Conservation (phyloP, 1,284 basidiomycete genomes). For the Chalciporus piperatoides region DNA sequence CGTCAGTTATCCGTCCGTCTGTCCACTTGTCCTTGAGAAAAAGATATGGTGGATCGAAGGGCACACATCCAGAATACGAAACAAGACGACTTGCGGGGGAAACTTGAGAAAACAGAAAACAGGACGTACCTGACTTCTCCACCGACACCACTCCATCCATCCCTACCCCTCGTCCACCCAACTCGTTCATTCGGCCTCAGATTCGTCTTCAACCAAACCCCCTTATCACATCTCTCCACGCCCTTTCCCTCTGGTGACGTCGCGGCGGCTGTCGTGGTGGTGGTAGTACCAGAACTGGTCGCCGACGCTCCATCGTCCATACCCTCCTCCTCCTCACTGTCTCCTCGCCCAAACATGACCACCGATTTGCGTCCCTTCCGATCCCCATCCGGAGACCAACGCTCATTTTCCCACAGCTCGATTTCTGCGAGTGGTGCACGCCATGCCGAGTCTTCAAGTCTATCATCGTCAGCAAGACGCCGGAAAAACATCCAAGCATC, state of each 20-base stretch:
- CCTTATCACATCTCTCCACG: slow-evolving; percentile 4
- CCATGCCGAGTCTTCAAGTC: slow-evolving; percentile 61
- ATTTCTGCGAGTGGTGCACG: slow-evolving; percentile 58
- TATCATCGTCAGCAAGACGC: slow-evolving; percentile 58
- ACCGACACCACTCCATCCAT: slow-evolving; percentile 65
- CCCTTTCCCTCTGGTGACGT: neutral
- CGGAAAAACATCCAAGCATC: slow-evolving; percentile 33
- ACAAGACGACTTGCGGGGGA: neutral
- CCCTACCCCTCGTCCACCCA: slow-evolving; percentile 67
- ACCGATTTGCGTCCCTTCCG: slow-evolving; percentile 16
- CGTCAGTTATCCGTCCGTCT: neutral
- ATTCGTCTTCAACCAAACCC: slow-evolving; percentile 57
- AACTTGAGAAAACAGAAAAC: neutral
- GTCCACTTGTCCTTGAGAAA: neutral
- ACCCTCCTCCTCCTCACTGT: slow-evolving; percentile 8
- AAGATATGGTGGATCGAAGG: neutral
- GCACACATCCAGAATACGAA: neutral
- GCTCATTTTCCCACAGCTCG: slow-evolving; percentile 76
- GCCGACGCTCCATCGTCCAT: slow-evolving; percentile 20
- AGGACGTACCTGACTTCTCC: slow-evolving; percentile 62
- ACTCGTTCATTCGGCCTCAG: slow-evolving; percentile 52
- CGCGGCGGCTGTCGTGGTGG: neutral
- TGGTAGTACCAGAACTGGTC: slow-evolving; percentile 18
- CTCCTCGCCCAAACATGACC: slow-evolving; percentile 2
- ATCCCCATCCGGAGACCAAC: slow-evolving; percentile 37